These are phyloP conservation scores for Neurospora hispaniola DNA, from an alignment of 495 filamentous ascomycete genomes.

Conservation along the genomic window DNA sequence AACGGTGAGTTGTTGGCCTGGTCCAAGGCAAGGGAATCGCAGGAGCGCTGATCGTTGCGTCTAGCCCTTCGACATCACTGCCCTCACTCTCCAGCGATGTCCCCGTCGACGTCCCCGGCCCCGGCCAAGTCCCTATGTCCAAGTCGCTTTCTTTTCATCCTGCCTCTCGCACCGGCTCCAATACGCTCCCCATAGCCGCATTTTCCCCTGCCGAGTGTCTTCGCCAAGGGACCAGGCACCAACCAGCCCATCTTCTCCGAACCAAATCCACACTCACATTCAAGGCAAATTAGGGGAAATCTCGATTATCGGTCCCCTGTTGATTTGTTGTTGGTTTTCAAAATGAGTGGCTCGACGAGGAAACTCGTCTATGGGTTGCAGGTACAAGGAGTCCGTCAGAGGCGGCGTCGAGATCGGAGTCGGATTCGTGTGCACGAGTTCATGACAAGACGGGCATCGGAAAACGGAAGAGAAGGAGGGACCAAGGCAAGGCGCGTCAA, in stretches of 20 bases:
- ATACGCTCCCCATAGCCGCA: not conserved
- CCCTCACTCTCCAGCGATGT: not conserved
- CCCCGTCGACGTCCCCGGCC: not conserved
- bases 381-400: conserved; percentile 13
- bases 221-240: not conserved
- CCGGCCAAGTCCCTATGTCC: not conserved
- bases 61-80: not conserved
- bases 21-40: not conserved
- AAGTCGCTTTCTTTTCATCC: not conserved
- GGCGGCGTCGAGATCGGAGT: conserved; percentile 9
- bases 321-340: conserved; percentile 12
- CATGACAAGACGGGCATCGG: conserved; percentile 25
- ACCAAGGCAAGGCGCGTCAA: conserved; percentile 7
- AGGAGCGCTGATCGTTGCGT: not conserved
- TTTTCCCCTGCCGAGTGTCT: not conserved
- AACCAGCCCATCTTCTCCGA: not conserved
- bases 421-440: conserved; percentile 18
- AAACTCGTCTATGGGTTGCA: conserved; percentile 13
- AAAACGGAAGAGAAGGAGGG: conserved; percentile 1
- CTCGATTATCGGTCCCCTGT: not conserved
- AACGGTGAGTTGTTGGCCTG: not conserved
- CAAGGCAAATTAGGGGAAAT: conserved; percentile 4
- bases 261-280: conserved; percentile 15
- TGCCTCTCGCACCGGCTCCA: not conserved
- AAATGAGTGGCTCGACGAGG: conserved; percentile 40